These are phyloP conservation scores for Mycotypha africana DNA, from an alignment of 371 early-diverging fungal species.

Conservation along the genomic window DNA sequence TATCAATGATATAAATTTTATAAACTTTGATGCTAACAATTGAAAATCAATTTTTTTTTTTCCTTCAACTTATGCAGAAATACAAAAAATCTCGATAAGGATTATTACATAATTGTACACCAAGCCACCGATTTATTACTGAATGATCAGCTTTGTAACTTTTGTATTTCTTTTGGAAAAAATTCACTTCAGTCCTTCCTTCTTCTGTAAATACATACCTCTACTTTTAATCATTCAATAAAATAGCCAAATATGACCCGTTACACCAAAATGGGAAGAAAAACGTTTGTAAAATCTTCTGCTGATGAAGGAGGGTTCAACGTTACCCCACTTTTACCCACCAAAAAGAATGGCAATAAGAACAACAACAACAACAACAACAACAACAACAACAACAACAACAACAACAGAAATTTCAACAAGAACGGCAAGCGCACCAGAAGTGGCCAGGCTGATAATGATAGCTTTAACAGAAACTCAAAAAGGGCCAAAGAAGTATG, in stretches of 20 bases:
- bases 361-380: background rate
- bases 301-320: slow-evolving; percentile 34
- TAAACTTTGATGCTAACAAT: background rate
- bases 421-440: no score
- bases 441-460: background rate
- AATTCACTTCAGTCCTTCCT: background rate
- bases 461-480: background rate
- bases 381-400: background rate
- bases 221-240: no score
- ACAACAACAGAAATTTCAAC: no score
- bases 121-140: no score
- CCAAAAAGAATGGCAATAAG: slow-evolving; percentile 10
- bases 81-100: slow-evolving; percentile 7
- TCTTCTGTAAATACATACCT: background rate
- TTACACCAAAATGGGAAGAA: slow-evolving; percentile 57
- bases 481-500: slow-evolving; percentile 50
- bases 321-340: slow-evolving; percentile 48
- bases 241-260: slow-evolving; percentile 46
- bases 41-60: background rate
- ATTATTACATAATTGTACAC: no score
- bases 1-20: no score
- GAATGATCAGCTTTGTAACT: no score
- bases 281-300: slow-evolving; percentile 58
- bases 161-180: no score
- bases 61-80: slow-evolving; percentile 1